Base-by-base conservation (phyloP, 345 rosid genomes). In the Salix purpurea region DNA sequence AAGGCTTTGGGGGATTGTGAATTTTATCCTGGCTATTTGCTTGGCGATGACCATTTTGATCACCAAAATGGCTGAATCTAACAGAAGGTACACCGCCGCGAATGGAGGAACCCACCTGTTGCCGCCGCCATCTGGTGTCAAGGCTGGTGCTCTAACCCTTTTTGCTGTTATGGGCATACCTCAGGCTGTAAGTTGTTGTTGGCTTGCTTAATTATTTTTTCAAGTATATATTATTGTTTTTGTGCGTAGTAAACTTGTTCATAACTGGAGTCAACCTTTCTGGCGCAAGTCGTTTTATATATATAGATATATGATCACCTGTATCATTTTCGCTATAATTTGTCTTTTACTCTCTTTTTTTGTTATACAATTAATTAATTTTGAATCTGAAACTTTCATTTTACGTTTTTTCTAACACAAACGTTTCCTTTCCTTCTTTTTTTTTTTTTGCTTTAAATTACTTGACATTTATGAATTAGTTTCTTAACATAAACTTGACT, bases 131-230 rank as follows among this genome's bases (percentile, higher is more conserved):
- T 24, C 71, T 39, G 84, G 84, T 15, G 69, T 96, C 58, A 85
- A 85, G 73, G 87, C 74, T 5, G 87, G 82, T n/a, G 94, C 96
- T 13, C 80, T 96, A 80, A 70, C 88, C 44, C 76, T 93, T 56
- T 93, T 93, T 67, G 84, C 96, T 1, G 74, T 91, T 15, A 58
- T 91, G 77, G 99, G 99, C 16, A 81, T 96, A 54, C 99, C 99
- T 5, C 90, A 79, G 40, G 87, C 98, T 30, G 98, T 95, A 76
- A 85, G 89, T 42, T 61, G 26, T 19, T 2, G 40, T 40, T n/a
- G 32, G 73, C 26, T 2, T 16, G 19, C 68, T 56, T 37, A 5
- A 4, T 23, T 2, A 4, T 36, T 44, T 15, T 13, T 39, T 6
- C 16, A 16, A 10, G 39, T 5, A 32, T 32, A 32, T 32, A 44